Evolutionary conservation across 495 filamentous ascomycete species (phyloP).

Genomic region (Aspergillus diversus): DNA sequence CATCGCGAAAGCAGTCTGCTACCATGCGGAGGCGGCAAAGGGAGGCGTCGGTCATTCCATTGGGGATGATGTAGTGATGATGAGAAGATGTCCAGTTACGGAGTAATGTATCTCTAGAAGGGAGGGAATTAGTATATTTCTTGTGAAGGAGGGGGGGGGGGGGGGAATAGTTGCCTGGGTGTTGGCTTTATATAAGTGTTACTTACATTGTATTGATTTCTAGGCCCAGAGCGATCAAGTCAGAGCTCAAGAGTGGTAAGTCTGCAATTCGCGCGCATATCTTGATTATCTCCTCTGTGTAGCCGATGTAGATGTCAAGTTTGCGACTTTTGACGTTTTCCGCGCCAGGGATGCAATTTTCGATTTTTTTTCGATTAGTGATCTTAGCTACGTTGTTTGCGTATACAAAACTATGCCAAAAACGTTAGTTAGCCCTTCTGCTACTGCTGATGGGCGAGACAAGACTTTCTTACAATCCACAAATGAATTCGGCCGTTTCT

Average conservation of each 20-base stretch:
- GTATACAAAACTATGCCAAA: slow-evolving; percentile 39
- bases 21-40: slow-evolving; percentile 46
- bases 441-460: no score
- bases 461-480: slow-evolving; percentile 39
- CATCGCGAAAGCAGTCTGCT: slow-evolving; percentile 50
- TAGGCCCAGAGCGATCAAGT: slow-evolving; percentile 30
- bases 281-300: slow-evolving; percentile 48
- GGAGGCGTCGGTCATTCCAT: slow-evolving; percentile 33
- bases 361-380: slow-evolving; percentile 39
- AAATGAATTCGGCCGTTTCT: slow-evolving; percentile 42
- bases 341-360: slow-evolving; percentile 22
- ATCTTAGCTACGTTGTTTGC: slow-evolving; percentile 46
- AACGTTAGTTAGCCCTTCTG: background rate
- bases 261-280: slow-evolving; percentile 44
- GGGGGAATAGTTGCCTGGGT: background rate
- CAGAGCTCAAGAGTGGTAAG: slow-evolving; percentile 33
- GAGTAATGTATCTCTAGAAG: slow-evolving; percentile 41
- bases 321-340: slow-evolving; percentile 35
- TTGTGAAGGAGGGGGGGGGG: no score
- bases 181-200: background rate
- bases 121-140: background rate
- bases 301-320: slow-evolving; percentile 50
- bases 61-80: slow-evolving; percentile 38
- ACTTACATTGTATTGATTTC: slow-evolving; percentile 43
- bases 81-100: slow-evolving; percentile 40